Evolutionary conservation across 2,329 filamentous ascomycete species (phyloP).

Genomic region (Phyllosticta capitalensis): DNA sequence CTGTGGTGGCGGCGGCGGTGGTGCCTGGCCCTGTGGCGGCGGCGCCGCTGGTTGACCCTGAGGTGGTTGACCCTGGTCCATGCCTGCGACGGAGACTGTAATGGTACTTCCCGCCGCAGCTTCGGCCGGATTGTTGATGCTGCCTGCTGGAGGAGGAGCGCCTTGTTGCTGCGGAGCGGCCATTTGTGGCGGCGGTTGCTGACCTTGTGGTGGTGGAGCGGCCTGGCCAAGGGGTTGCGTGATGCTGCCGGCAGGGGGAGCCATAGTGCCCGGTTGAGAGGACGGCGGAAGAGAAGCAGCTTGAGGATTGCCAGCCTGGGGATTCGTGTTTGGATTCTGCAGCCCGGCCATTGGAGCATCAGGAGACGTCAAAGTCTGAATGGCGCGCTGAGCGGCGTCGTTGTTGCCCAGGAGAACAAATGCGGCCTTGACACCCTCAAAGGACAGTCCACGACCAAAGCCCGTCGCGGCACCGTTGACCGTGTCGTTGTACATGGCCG

Average conservation of each 20-base stretch:
- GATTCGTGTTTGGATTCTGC: not conserved
- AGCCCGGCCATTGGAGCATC: not conserved
- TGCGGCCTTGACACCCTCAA: not conserved
- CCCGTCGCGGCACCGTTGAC: constrained; percentile 3
- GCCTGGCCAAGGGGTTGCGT: not conserved
- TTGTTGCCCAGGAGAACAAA: not conserved
- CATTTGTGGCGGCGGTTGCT: not conserved
- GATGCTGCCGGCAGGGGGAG: not conserved
- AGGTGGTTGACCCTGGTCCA: not conserved
- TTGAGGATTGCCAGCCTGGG: not conserved
- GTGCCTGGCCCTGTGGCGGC: not conserved
- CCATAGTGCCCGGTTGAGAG: not conserved
- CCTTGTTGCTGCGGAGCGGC: not conserved
- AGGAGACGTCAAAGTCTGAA: not conserved
- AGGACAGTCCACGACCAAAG: constrained; percentile 1
- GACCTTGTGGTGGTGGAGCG: not conserved
- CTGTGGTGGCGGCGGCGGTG: not conserved
- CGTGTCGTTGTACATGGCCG: constrained; percentile 1
- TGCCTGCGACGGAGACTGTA: not conserved
- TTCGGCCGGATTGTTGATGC: not conserved
- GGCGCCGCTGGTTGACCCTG: not conserved
- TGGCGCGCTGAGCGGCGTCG: not conserved
- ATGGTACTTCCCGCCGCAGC: not conserved
- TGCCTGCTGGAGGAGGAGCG: not conserved
- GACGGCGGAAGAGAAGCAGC: not conserved